Evolutionary conservation across 1,139 yeast genomes (phyloP).

Genomic region (Geotrichum carabidarum): DNA sequence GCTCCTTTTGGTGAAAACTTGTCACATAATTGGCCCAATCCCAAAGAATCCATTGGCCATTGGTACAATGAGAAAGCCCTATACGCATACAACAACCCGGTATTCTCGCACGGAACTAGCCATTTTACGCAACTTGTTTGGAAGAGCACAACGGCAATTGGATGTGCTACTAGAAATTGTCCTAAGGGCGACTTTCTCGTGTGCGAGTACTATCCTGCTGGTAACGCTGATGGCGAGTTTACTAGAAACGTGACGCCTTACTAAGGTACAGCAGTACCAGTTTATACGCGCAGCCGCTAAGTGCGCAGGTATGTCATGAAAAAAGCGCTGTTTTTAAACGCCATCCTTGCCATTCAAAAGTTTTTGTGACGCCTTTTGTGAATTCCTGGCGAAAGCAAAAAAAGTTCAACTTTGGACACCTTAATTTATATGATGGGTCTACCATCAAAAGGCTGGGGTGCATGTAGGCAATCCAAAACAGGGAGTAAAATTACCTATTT

Average conservation of each 20-base stretch:
- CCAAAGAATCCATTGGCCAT: slow-evolving; percentile 63
- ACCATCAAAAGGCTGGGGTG: too few relatives aligned
- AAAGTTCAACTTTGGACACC: too few relatives aligned
- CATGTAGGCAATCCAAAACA: too few relatives aligned
- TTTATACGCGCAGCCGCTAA: too few relatives aligned
- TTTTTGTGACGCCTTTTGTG: too few relatives aligned
- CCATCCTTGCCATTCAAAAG: too few relatives aligned
- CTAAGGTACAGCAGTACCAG: too few relatives aligned
- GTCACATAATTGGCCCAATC: slow-evolving; percentile 61
- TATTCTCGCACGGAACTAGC: slow-evolving; percentile 45
- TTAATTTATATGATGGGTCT: too few relatives aligned
- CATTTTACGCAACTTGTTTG: slow-evolving; percentile 88
- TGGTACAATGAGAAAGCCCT: slow-evolving; percentile 66
- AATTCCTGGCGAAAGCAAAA: too few relatives aligned
- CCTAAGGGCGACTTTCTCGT: slow-evolving; percentile 37
- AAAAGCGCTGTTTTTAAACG: too few relatives aligned
- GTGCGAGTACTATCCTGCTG: slow-evolving; percentile 41
- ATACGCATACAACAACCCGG: slow-evolving; percentile 52
- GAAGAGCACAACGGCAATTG: slow-evolving; percentile 62
- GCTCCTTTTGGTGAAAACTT: slow-evolving; percentile 84
- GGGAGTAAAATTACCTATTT: too few relatives aligned
- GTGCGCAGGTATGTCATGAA: too few relatives aligned
- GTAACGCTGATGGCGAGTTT: slow-evolving; percentile 43
- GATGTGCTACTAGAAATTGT: slow-evolving; percentile 56
- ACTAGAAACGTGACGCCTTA: slow-evolving; percentile 43